phyloP scores from a whole-genome alignment of 345 rosid species.

The Erodium maritimum region DNA sequence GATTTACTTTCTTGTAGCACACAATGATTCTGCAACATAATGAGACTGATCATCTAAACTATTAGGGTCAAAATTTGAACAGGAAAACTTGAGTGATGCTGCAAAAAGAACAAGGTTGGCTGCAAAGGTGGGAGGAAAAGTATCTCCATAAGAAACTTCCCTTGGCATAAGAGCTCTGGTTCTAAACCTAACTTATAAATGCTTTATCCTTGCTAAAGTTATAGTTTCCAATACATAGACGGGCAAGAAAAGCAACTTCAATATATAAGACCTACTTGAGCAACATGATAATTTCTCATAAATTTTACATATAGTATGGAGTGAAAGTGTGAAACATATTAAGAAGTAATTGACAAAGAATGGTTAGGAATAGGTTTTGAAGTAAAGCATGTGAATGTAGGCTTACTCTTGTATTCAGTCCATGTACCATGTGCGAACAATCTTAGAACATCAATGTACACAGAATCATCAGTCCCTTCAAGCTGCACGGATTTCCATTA shows the following conservation, averaged over 20 bases:
- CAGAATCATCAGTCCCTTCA: slow-evolving; percentile 53
- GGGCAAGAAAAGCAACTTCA: not conserved
- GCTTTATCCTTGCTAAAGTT: not conserved
- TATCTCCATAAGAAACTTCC: not conserved
- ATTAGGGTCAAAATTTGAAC: not conserved
- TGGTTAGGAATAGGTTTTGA: not conserved
- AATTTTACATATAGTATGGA: no score
- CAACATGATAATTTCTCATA: no score
- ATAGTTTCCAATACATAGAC: no score
- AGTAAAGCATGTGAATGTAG: not conserved
- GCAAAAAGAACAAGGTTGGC: not conserved
- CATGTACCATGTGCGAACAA: slow-evolving; percentile 93
- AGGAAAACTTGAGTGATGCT: not conserved
- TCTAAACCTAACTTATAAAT: no score
- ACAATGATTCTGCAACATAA: no score
- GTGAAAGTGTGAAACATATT: not conserved
- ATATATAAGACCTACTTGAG: no score
- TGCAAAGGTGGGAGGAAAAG: not conserved
- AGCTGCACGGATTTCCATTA: slow-evolving; percentile 43
- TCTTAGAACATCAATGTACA: slow-evolving; percentile 45
- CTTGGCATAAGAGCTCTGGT: not conserved
- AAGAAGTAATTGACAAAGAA: not conserved
- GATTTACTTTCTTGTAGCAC: no score
- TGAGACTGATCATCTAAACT: not conserved
- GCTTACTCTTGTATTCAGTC: slow-evolving; percentile 82